Conservation (phyloP, 2,329 filamentous ascomycete species). For the Botrytis fabae region DNA sequence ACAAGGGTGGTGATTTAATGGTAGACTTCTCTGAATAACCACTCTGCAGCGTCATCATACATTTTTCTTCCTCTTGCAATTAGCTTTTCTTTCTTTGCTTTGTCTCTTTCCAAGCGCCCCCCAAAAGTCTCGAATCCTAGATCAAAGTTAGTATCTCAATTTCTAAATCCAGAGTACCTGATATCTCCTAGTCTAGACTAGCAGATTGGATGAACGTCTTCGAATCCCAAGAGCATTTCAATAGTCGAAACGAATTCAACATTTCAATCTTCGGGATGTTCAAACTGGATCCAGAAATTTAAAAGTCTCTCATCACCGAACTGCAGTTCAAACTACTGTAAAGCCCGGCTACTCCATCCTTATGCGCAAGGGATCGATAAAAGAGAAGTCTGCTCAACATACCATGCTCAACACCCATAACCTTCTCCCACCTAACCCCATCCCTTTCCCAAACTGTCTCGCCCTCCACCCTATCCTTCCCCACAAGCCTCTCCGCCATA, state of each 20-base stretch:
- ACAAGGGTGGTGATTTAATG: not conserved
- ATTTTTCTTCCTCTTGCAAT: slow-evolving; percentile 9
- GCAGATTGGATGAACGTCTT: not conserved
- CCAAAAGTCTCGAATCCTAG: slow-evolving; percentile 9
- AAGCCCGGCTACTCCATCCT: not conserved
- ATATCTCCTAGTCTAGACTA: not conserved
- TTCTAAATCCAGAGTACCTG: not conserved
- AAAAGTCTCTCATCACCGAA: not conserved
- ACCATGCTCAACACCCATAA: slow-evolving; percentile 20
- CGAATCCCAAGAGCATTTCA: not conserved
- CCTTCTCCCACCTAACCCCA: slow-evolving; percentile 22
- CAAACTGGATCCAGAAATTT: not conserved
- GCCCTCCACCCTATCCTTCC: slow-evolving; percentile 12
- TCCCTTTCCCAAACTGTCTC: slow-evolving; percentile 17
- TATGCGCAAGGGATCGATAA: not conserved
- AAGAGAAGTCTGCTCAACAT: not conserved
- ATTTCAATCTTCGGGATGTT: not conserved
- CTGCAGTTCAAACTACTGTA: not conserved
- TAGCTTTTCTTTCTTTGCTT: not conserved
- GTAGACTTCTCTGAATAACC: slow-evolving; percentile 22
- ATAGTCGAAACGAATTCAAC: not conserved
- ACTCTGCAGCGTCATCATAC: slow-evolving; percentile 20
- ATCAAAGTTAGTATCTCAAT: not conserved
- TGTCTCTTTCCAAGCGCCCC: not conserved
- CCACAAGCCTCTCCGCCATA: slow-evolving; percentile 30